Base-by-base conservation (phyloP, 495 filamentous ascomycete genomes). In the Penicillium steckii region DNA sequence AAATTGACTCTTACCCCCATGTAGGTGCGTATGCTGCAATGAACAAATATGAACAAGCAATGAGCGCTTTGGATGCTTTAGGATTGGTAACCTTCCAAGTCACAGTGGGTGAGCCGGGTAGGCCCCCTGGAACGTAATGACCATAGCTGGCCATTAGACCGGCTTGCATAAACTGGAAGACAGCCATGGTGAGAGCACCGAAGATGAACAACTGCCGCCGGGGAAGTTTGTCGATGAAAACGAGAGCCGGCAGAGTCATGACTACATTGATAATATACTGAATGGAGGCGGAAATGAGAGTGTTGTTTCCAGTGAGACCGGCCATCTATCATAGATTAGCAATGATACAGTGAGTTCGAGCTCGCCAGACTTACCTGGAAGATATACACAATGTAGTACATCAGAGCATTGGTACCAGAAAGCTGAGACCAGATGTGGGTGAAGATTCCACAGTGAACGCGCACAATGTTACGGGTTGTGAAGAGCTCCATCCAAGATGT, bases 341-440 rank as follows among this genome's bases (percentile, higher is more conserved):
- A 4, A 1, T 7, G 21, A 25, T 17, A 12, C 8, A 37, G 17
- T 3, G 15, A 1, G 6, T 18, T 25, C 35, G 5, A 40, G n/a
- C 6, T 40, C 23, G 6, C 18, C 8, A 32, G 1, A 22, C 33
- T 25, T 46, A 60, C 52, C 64, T 83, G 74, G 83, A 91, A 88
- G 64, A 91, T 87, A 62, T 90, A 86, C 18, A 84, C 81, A 44
- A 88, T 86, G 60, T 87, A 91, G 70, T 85, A 85, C 78, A 81
- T 79, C 85, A 89, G 89, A 44, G 89, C 80, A 60, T 91, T 91
- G 77, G 89, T 89, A 7, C 88, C 88, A 21, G 79, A 82, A 0
- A 90, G 75, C 65, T 92, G 82, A 8, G 77, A 83, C 88, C 88
- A 90, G 76, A 88, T 84, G 65, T 92, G 88, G 15, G 88, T 81